These are phyloP conservation scores for Brassica napus DNA, from an alignment of 345 rosid genomes.

Conservation along the genomic window DNA sequence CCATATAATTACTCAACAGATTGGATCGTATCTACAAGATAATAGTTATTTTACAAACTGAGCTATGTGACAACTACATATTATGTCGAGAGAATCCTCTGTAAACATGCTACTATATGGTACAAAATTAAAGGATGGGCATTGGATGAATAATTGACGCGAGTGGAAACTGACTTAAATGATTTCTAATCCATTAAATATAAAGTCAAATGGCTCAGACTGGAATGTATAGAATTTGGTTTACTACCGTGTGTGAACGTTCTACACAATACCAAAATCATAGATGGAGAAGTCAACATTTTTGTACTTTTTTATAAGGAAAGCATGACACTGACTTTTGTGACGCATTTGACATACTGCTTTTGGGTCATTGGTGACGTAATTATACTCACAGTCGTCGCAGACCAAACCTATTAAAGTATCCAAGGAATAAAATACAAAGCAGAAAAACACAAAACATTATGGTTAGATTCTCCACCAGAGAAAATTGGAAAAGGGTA, in stretches of 20 bases:
- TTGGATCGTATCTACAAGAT: too few species aligned
- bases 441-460: slow-evolving; percentile 11
- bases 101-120: too few species aligned
- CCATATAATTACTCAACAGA: too few species aligned
- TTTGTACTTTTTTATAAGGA: not conserved
- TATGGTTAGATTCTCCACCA: slow-evolving; percentile 3
- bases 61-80: too few species aligned
- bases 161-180: not conserved
- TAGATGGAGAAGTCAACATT: not conserved
- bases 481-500: not conserved
- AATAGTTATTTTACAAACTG: too few species aligned
- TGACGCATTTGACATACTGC: not conserved
- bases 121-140: not conserved
- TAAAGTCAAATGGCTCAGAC: not conserved
- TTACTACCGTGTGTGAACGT: not conserved
- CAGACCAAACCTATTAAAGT: not conserved
- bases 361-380: not conserved
- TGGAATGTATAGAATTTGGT: not conserved
- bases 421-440: slow-evolving; percentile 1
- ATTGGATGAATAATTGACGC: not conserved
- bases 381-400: not conserved
- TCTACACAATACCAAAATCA: not conserved
- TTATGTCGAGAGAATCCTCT: too few species aligned
- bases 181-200: not conserved
- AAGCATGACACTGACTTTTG: not conserved